Base-by-base conservation (phyloP, 179 eudicot genomes). In the Corrigiola litoralis region DNA sequence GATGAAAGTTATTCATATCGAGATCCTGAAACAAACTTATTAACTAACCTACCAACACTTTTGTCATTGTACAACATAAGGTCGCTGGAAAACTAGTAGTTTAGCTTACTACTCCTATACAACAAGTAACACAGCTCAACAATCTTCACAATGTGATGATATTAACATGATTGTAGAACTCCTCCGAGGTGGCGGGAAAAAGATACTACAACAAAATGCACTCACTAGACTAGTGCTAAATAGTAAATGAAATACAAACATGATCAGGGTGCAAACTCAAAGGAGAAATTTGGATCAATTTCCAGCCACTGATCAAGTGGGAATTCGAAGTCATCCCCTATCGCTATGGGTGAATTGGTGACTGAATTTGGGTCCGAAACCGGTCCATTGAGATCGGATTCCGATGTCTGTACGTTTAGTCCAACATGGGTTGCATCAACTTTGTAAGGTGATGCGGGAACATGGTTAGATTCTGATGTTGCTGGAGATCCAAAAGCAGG, bases 361-460 rank as follows among this genome's bases (percentile, higher is more conserved):
- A 75, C 74, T 4, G 86, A 81, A 14, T 61, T 56, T 20, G 68
- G 75, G 16, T 73, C 85, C 2, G 84, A 74, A n/a, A 68, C 52
- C 13, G 72, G 41, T 51, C 69, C 79, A 28, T 53, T 50, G 9
- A 63, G 42, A 27, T 80, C 89, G 8, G 71, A 71, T 5, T 71
- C 85, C 2, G 77, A n/a, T 2, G 64, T 71, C 27, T 44, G 71
- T 4, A 75, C 59, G 5, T 50, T 53, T 1, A 65, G 72, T 4
- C 44, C 68, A 1, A 21, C 23, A 0, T 47, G 21, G 6, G 56
- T 1, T 17, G 40, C 20, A 4, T 4, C 23, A 1, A 53, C 3
- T 29, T 4, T 11, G 16, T 47, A 66, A 0, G 72, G 34, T 9
- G 53, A 54, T 1, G 40, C 13, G 6, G 62, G 23, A 16, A 70